Conservation (phyloP, 1,284 basidiomycete species). For the Peniophora sp. region DNA sequence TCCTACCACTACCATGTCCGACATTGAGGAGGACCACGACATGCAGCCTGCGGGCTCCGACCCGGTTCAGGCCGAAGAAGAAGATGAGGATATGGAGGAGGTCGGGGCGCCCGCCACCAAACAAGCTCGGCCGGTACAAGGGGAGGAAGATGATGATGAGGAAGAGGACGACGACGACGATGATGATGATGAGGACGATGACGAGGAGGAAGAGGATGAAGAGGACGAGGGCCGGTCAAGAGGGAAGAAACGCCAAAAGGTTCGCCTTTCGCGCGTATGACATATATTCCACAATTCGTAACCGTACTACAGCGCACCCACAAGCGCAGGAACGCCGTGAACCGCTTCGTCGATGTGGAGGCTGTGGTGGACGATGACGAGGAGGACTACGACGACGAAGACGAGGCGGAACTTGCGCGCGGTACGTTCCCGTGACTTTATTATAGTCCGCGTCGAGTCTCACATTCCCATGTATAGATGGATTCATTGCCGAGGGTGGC, state of each 20-base stretch:
- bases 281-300: constrained; percentile 7
- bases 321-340: constrained; percentile 55
- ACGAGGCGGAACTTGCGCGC: constrained; percentile 52
- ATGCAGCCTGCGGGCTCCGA: constrained; percentile 16
- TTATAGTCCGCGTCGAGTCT: neutral
- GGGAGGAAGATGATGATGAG: constrained; percentile 24
- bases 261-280: constrained; percentile 16
- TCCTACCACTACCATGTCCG: constrained; percentile 14
- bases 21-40: constrained; percentile 15
- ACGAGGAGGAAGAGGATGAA: constrained; percentile 32
- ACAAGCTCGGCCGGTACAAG: constrained; percentile 27
- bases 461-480: constrained; percentile 39
- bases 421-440: constrained; percentile 36
- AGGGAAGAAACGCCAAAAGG: constrained; percentile 52
- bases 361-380: constrained; percentile 93
- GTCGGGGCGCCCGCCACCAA: constrained; percentile 15
- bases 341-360: constrained; percentile 91
- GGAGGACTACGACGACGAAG: constrained; percentile 92
- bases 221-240: constrained; percentile 29
- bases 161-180: constrained; percentile 20
- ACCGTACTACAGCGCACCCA: constrained; percentile 33
- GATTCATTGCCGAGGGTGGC: constrained; percentile 77
- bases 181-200: constrained; percentile 27
- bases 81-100: constrained; percentile 16
- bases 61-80: constrained; percentile 11